Evolutionary conservation across 345 rosid species (phyloP), one percentile per base, ranked within the genome.

Genomic region (Ricinus communis): DNA sequence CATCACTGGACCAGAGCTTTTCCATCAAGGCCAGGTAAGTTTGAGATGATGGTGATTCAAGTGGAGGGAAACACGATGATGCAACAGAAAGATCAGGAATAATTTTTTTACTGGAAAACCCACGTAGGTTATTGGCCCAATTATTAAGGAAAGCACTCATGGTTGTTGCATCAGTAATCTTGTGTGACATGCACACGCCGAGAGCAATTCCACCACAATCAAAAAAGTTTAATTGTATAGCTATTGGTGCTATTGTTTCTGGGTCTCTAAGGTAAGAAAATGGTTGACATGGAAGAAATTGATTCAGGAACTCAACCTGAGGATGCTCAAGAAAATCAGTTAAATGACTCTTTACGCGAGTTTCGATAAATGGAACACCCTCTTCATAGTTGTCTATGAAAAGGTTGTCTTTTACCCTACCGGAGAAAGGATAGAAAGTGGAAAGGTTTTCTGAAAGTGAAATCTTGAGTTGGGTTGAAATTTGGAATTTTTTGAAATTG

Each of bases 391-490:
- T 57, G 5, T 70, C 56, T 18, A 70, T 19, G 4, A 18, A 2
- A 0, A 47, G 14, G 30, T 46, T 58, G 41, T 46, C 65, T 33
- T 12, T 60, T 12, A 58, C 30, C 66, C 73, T 70, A 3, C 66
- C 73, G 1, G 56, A 28, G 0, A 70, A 15, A 8, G 65, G 56
- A 30, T 70, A 70, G 19, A 59, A 70, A 56, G 46, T 1, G 18
- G 24, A 21, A 0, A 70, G 66, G 5, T 65, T 59, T 18, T 70
- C 27, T n/a, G 66, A 49, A 13, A 70, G 73, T 19, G 66, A 70
- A 18, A 22, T 22, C 31, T 59, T 70, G 9, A 70, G 73, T 2
- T 46, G 64, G 15, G 36, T n/a, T 30, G 65, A 57, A n/a, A 28
- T 31, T 46, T 27, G 40, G 5, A n/a, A 10, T 6, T 24, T 19